phyloP scores from a whole-genome alignment of 768 basidiomycete species.

The Agaricus blazei region DNA sequence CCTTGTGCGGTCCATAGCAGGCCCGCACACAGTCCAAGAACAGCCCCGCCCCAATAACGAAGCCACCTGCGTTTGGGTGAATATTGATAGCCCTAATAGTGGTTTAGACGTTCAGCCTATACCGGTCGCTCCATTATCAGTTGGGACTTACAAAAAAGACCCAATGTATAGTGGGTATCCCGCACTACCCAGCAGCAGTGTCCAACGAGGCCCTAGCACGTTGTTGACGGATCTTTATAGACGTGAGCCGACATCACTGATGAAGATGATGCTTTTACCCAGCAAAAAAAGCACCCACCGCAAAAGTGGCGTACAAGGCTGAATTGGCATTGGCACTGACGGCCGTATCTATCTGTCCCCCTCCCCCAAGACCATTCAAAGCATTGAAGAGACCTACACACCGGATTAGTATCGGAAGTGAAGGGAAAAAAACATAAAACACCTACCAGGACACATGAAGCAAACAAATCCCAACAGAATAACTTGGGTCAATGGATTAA shows the following conservation, averaged over 20 bases:
- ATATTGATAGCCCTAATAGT: slow-evolving; percentile 58
- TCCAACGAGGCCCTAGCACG: slow-evolving; percentile 64
- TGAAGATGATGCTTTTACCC: slow-evolving; percentile 36
- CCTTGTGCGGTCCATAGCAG: slow-evolving; percentile 82
- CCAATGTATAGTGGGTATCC: slow-evolving; percentile 77
- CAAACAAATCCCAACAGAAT: slow-evolving; percentile 66
- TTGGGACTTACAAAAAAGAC: slow-evolving; percentile 53
- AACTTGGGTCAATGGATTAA: slow-evolving; percentile 54
- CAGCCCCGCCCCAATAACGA: slow-evolving; percentile 62
- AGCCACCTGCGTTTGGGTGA: slow-evolving; percentile 50
- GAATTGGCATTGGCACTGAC: slow-evolving; percentile 67
- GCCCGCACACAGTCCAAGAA: slow-evolving; percentile 68
- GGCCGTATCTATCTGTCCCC: slow-evolving; percentile 61
- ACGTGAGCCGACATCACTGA: neutral
- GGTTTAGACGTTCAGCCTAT: neutral
- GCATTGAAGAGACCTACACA: slow-evolving; percentile 69
- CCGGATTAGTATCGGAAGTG: neutral
- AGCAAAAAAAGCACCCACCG: slow-evolving; percentile 38
- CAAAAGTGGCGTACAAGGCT: slow-evolving; percentile 55
- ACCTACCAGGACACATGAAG: slow-evolving; percentile 52
- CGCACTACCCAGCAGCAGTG: slow-evolving; percentile 64
- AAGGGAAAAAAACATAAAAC: neutral
- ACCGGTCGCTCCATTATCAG: neutral
- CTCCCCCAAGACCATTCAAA: slow-evolving; percentile 72
- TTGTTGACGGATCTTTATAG: slow-evolving; percentile 66